Base-by-base conservation (phyloP, 257 asterid species). In the Gentiana macrophylla region DNA sequence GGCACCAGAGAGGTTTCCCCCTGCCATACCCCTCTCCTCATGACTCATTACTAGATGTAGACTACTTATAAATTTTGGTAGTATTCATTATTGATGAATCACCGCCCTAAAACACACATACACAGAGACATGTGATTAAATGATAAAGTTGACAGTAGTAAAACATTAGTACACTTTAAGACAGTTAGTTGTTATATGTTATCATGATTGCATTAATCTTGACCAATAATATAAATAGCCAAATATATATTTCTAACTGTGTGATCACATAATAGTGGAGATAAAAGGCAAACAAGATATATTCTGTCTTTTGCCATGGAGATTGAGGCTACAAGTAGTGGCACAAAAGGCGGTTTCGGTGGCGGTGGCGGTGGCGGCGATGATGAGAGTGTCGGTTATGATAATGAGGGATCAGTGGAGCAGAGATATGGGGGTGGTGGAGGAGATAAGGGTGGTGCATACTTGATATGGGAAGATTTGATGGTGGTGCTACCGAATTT, bases 401-500 rank as follows among this genome's bases (percentile, higher is more conserved):
- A 58, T 58, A 6, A 57, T 8, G 70, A 65, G 36, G 53, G 60
- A 24, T 53, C 38, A 37, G 33, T 46, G 6, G 43, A 32, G 37
- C 2, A 41, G 34, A 32, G 11, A 15, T 56, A 3, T 13, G 57
- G 61, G 12, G 52, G 52, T 37, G 37, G 72, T 13, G 70, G 62
- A 58, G 53, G 52, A 55, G 54, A 45, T 3, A 74, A 73, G 38
- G 84, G 91, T 2, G 92, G 62, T 32, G 96, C 94, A 0, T 74
- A 80, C 63, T 67, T 91, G 68, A 95, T 82, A 4, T 91, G 96
- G 98, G 79, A 86, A 69, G 95, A 86, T 1, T 38, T 91, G 64
- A 77, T 79, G 34, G 95, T 83, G 63, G 78, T 91, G 74, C 73
- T 91, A 11, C 94, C 96, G 0, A 86, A 84, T 61, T 82, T 80